Evolutionary conservation across 805 yeast species (phyloP), one percentile per base, ranked within the genome.

Genomic region (Lipomyces kockii): DNA sequence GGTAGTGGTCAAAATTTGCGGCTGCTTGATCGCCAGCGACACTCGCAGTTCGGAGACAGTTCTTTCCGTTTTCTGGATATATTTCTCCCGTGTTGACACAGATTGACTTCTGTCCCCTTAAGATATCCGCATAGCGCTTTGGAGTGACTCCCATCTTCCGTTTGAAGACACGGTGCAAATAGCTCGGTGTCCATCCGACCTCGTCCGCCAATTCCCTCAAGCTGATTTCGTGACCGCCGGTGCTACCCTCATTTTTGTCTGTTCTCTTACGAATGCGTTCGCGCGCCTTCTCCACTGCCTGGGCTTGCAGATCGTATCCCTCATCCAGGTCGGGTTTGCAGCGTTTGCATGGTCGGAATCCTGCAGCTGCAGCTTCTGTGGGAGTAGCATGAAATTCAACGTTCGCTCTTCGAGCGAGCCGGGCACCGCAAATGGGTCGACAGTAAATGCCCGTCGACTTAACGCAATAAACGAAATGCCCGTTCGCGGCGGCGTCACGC

Each of bases 201-300:
- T 91, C 89, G 25, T 91, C 87, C 8, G 97, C 97, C 75, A 92
- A 83, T 76, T 92, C 97, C 77, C 91, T 90, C 80, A 92, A 92
- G 12, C 12, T 58, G 9, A 52, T 22, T 12, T 58, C n/a, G 27
- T 12, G 11, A 17, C 1, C 59, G 7, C 2, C 20, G 27, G 27
- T 25, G 27, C 27, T 25, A 25, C 27, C 27, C 2, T 25, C 27
- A 25, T 1, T 25, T 25, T 2, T 25, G 27, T 25, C 27, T 25
- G 27, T 25, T 25, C 27, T 25, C 5, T 35, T 35, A 12, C 37
- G 11, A 35, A 35, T 35, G 12, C 37, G 37, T 35, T 35, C 37
- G 37, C 37, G n/a, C 27, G 60, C 61, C 52, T 27, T 61, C n/a
- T 32, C 35, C 25, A 58, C 61, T 1, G 32, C 34, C 14, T 14